phyloP scores from a whole-genome alignment of 2,329 filamentous ascomycete species.

The Alternaria viburni region DNA sequence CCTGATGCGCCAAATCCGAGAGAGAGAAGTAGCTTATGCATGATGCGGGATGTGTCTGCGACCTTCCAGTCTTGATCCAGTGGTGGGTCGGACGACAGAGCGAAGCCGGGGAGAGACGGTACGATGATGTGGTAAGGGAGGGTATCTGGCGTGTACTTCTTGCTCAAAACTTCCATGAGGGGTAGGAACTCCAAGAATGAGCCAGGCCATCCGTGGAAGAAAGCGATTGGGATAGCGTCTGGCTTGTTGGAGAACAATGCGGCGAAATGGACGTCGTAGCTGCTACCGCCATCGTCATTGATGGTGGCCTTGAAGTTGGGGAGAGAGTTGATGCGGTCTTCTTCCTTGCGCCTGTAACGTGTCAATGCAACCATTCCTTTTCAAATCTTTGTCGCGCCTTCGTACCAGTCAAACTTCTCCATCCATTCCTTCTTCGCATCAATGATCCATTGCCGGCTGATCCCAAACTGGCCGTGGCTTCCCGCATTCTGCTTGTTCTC shows the following conservation, averaged over 20 bases:
- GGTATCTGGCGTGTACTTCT: constrained; percentile 57
- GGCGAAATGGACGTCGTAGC: constrained; percentile 59
- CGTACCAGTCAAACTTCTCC: constrained; percentile 45
- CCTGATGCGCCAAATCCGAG: constrained; percentile 58
- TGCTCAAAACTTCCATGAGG: constrained; percentile 54
- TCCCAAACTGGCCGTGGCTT: constrained; percentile 37
- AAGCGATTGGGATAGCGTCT: constrained; percentile 58
- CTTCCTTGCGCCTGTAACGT: constrained; percentile 44
- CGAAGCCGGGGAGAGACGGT: constrained; percentile 63
- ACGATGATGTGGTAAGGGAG: constrained; percentile 65
- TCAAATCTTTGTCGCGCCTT: not conserved
- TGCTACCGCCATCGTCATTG: constrained; percentile 46
- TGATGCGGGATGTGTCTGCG: constrained; percentile 51
- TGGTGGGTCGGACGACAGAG: constrained; percentile 58
- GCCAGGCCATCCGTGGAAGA: constrained; percentile 64
- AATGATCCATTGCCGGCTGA: constrained; percentile 39
- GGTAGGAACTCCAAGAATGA: constrained; percentile 63
- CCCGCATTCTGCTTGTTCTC: constrained; percentile 36
- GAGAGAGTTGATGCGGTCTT: constrained; percentile 56
- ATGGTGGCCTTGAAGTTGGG: constrained; percentile 58
- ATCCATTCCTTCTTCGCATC: constrained; percentile 40
- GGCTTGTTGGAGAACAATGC: constrained; percentile 60
- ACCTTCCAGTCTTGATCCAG: constrained; percentile 53
- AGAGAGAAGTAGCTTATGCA: constrained; percentile 60
- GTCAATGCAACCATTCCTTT: not conserved